Conservation (phyloP, 2,329 filamentous ascomycete genomes). For the Chrysosporium queenslandicum region DNA sequence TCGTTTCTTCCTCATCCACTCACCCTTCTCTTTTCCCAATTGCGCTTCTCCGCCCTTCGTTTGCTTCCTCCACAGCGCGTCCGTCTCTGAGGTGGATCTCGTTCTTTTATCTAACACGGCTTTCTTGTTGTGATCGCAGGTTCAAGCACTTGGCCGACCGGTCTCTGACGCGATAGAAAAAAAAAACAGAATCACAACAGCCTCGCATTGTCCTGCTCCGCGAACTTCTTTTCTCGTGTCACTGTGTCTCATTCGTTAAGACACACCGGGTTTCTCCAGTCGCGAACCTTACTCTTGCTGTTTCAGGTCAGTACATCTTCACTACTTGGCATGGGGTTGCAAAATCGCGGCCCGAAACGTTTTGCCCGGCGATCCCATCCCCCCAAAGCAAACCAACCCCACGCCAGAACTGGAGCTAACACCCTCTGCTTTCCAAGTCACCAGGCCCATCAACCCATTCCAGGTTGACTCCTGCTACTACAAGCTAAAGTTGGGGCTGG, state of each 20-base stretch:
- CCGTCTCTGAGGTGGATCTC: conserved; percentile 5
- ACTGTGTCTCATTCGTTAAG: conserved; percentile 5
- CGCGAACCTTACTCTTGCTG: conserved; percentile 2
- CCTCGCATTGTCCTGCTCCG: not conserved
- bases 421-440: not conserved
- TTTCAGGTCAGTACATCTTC: conserved; percentile 8
- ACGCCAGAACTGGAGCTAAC: not conserved
- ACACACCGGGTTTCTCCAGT: conserved; percentile 1
- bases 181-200: no score
- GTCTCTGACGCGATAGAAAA: not conserved
- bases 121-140: not conserved
- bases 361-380: not conserved
- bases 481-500: not conserved
- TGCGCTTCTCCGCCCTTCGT: not conserved
- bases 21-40: not conserved
- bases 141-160: not conserved
- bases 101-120: not conserved
- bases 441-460: conserved; percentile 1
- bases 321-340: not conserved
- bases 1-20: conserved; percentile 7
- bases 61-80: not conserved
- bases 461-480: conserved; percentile 9
- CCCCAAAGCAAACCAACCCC: not conserved
- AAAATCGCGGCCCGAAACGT: conserved; percentile 2
- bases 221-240: not conserved